A percentile compares a stretch with the other conserved stretches of the same genome.
Conservation (phyloP, 345 rosid species). For the Dipteronia dyeriana region DNA sequence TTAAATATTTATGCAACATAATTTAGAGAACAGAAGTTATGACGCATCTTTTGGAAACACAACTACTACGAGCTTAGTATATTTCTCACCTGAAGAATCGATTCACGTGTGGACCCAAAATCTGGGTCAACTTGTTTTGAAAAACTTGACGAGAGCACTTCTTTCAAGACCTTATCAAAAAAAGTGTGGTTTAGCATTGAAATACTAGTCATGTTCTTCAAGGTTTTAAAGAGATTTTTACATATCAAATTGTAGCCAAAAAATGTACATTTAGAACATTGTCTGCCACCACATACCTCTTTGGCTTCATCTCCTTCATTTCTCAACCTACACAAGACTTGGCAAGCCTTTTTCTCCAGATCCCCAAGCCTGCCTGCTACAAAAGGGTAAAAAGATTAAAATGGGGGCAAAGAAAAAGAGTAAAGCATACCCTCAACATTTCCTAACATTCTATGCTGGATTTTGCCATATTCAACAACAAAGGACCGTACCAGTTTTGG, state of each 20-base stretch:
- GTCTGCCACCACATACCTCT: slow-evolving; percentile 47
- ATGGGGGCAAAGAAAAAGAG: neutral
- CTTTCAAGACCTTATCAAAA: slow-evolving; percentile 53
- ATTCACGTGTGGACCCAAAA: slow-evolving; percentile 65
- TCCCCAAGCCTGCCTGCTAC: slow-evolving; percentile 49
- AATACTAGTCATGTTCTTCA: neutral
- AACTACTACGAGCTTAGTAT: neutral
- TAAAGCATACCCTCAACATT: neutral
- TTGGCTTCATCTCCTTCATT: slow-evolving; percentile 62
- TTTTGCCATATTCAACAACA: neutral
- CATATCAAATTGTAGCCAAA: neutral
- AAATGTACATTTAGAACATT: neutral
- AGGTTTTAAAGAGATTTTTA: slow-evolving; percentile 4
- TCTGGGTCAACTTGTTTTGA: slow-evolving; percentile 51
- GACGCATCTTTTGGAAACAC: neutral
- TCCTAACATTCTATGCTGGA: slow-evolving; percentile 3
- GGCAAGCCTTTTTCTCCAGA: slow-evolving; percentile 66
- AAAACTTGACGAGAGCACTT: slow-evolving; percentile 49
- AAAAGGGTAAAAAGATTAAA: slow-evolving; percentile 16
- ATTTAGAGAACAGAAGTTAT: neutral
- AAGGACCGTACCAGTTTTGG: slow-evolving; percentile 49
- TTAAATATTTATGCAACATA: neutral
- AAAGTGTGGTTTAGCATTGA: slow-evolving; percentile 21
- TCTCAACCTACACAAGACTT: slow-evolving; percentile 69
- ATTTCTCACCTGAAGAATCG: slow-evolving; percentile 70